phyloP scores from a whole-genome alignment of 2,329 filamentous ascomycete species.

The Colletotrichum cordylinicola region DNA sequence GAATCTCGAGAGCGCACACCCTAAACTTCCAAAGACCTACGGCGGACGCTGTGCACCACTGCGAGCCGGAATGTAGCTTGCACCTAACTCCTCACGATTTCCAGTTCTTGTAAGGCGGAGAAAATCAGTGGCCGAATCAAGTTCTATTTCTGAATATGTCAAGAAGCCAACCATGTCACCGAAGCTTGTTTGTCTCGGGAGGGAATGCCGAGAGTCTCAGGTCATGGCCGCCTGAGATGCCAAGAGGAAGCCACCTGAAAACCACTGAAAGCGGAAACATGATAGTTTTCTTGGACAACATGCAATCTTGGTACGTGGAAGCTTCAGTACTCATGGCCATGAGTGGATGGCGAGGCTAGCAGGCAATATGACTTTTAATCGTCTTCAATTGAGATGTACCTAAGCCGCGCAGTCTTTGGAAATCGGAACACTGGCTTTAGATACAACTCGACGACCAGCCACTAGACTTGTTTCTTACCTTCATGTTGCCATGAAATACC shows the following conservation, averaged over 20 bases:
- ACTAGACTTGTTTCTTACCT: background rate
- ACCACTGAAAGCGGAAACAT: background rate
- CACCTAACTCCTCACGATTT: background rate
- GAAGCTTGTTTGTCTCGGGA: background rate
- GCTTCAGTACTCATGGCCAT: background rate
- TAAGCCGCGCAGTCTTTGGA: background rate
- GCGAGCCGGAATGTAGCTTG: background rate
- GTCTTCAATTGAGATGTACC: background rate
- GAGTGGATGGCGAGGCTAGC: background rate
- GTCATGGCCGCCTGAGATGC: background rate
- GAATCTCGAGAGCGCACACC: background rate
- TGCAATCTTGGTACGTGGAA: background rate
- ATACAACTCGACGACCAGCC: background rate
- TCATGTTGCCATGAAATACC: background rate
- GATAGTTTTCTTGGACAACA: background rate
- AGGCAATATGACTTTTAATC: background rate
- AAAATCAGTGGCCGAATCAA: background rate
- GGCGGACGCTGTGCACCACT: background rate
- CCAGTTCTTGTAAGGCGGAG: background rate
- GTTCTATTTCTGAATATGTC: background rate
- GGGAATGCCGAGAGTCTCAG: background rate
- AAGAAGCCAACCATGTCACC: background rate
- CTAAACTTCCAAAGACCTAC: background rate
- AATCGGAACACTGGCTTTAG: background rate
- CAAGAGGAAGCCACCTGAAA: background rate